Conservation (phyloP, 495 filamentous ascomycete species). For the Collariella sp. region DNA sequence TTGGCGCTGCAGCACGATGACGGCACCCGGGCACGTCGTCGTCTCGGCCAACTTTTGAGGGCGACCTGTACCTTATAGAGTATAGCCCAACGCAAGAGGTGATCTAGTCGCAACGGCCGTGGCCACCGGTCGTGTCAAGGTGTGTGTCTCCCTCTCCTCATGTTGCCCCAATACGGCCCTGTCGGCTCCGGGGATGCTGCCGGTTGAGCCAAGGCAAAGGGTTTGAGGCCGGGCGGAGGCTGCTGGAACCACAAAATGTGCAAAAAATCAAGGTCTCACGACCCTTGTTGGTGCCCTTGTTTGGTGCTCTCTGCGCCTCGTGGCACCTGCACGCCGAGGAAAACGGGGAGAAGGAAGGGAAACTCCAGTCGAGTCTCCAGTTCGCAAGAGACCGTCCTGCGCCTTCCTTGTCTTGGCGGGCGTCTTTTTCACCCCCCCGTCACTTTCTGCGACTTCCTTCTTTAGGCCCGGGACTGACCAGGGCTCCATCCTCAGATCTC, state of each 20-base stretch:
- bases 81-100: background rate
- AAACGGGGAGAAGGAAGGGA: too few species aligned
- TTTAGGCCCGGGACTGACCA: constrained; percentile 4
- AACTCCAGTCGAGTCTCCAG: too few species aligned
- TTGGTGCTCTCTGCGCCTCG: too few species aligned
- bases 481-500: background rate
- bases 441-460: constrained; percentile 4
- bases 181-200: constrained; percentile 3
- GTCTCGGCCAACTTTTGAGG: background rate
- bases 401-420: constrained; percentile 16
- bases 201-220: background rate
- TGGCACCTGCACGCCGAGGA: constrained; percentile 19
- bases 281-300: background rate
- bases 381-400: background rate
- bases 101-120: background rate
- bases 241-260: background rate
- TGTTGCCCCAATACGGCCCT: background rate
- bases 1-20: background rate
- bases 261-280: constrained; percentile 16
- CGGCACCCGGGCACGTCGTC: background rate
- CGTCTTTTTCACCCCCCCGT: background rate
- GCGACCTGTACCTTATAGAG: background rate
- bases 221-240: background rate
- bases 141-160: background rate
- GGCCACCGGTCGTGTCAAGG: background rate